Evolutionary conservation across 441 rosid genomes (phyloP), one percentile per base, ranked within the genome.

Genomic region (Pelargonium myrrhifolium): DNA sequence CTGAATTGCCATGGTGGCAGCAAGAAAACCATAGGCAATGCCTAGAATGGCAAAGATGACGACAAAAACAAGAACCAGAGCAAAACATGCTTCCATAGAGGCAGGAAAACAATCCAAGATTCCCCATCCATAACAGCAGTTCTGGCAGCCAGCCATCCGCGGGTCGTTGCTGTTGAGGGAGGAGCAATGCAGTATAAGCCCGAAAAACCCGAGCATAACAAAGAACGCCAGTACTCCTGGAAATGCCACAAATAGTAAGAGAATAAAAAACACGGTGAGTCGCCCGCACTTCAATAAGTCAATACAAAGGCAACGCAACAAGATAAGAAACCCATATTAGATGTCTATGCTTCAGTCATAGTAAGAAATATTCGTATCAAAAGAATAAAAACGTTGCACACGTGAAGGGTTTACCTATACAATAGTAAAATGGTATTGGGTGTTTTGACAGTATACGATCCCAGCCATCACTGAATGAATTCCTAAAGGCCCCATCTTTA

Each of bases 81-180:
- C 93, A 76, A 93, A 89, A 75, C 96, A 89, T 22, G 96, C 97
- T 77, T 93, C 99, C 95, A 93, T 81, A 1, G 99, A 89, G 56
- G 95, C 96, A 65, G 97, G 98, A 78, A 93, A 93, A 72, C 94
- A 89, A 73, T 93, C 97, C 82, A 93, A 81, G 75, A 89, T 80
- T 51, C 97, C 97, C 97, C 97, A 89, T 49, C 98, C 97, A 69
- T 93, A 93, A 76, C 96, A 93, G 85, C 97, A 90, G 77, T 90
- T 89, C 74, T 90, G 98, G 79, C 98, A 93, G 64, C 93, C 90
- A 68, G 89, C 95, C 97, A 90, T 91, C 69, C 93, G 81, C 4
- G 97, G 97, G 71, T 93, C 96, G 45, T 84, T 90, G 65, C 79
- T 79, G 64, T 86, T 88, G 65, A 93, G 75, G 75, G 96, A 72